Evolutionary conservation across 768 basidiomycete genomes (phyloP).

Genomic region (Lactarius indigo): DNA sequence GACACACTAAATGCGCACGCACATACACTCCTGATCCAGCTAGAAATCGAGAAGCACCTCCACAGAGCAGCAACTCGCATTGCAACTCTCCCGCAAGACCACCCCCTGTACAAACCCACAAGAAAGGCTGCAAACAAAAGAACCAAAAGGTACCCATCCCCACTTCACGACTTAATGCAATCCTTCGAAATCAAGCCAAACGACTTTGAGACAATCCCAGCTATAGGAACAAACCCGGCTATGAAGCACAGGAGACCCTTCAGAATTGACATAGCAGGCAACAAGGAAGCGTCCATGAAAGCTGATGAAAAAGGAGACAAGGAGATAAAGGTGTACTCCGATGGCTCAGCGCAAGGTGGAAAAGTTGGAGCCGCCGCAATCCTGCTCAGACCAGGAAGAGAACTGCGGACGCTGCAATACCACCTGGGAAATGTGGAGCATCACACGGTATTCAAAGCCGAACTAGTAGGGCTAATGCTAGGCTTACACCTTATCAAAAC

Average conservation of each 20-base stretch:
- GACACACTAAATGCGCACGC: no score
- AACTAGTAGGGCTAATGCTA: not conserved
- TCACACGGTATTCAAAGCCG: not conserved
- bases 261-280: not conserved
- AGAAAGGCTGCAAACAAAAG: not conserved
- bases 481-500: not conserved
- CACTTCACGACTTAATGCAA: slow-evolving; percentile 24
- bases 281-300: slow-evolving; percentile 1
- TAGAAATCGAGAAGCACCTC: no score
- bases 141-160: not conserved
- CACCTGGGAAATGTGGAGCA: not conserved
- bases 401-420: not conserved
- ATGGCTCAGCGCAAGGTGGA: slow-evolving; percentile 23
- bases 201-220: slow-evolving; percentile 12
- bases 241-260: not conserved
- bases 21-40: no score
- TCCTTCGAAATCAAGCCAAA: not conserved
- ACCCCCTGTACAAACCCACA: slow-evolving; percentile 10
- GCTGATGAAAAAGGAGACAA: not conserved
- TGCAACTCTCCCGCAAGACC: slow-evolving; percentile 14
- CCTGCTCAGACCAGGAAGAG: not conserved
- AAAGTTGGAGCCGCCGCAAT: not conserved
- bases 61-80: slow-evolving; percentile 18
- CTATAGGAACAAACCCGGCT: not conserved
- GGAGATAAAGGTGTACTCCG: slow-evolving; percentile 20